Evolutionary conservation across 257 asterid species (phyloP).

Genomic region (Solanum neorickii): DNA sequence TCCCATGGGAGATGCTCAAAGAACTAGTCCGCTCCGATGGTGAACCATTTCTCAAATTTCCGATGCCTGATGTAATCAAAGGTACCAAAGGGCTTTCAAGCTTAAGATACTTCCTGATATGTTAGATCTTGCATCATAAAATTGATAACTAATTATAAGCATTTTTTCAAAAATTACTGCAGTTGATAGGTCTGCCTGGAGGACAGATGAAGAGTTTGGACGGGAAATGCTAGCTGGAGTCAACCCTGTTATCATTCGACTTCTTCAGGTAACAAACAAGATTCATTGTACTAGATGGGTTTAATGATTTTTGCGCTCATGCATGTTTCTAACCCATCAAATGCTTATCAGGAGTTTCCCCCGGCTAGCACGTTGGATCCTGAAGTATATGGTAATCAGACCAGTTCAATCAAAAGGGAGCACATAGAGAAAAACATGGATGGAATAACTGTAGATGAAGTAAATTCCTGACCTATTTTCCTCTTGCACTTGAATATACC

Average conservation of each 20-base stretch:
- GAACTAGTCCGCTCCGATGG: conserved; percentile 68
- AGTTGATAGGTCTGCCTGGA: conserved; percentile 87
- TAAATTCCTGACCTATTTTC: conserved; percentile 13
- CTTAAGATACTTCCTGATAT: not conserved
- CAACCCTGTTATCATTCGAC: conserved; percentile 64
- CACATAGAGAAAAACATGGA: conserved; percentile 55
- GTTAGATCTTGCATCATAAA: not conserved
- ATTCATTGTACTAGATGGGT: not conserved
- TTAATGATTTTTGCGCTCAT: not conserved
- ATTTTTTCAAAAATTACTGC: conserved; percentile 1
- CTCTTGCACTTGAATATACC: not conserved
- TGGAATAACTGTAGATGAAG: conserved; percentile 53
- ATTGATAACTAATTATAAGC: not conserved
- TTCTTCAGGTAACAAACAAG: conserved; percentile 37
- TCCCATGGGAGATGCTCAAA: conserved; percentile 61
- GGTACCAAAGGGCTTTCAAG: conserved; percentile 22
- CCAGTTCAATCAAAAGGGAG: conserved; percentile 46
- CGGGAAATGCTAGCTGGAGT: conserved; percentile 96
- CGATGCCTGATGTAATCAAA: conserved; percentile 68
- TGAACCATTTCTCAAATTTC: conserved; percentile 47
- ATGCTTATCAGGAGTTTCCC: conserved; percentile 58
- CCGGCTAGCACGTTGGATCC: conserved; percentile 60
- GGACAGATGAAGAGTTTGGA: conserved; percentile 89
- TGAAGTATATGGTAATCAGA: conserved; percentile 47
- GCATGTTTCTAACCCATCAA: not conserved